Conservation (phyloP, 2,329 filamentous ascomycete species). For the Fonsecaea nubica region DNA sequence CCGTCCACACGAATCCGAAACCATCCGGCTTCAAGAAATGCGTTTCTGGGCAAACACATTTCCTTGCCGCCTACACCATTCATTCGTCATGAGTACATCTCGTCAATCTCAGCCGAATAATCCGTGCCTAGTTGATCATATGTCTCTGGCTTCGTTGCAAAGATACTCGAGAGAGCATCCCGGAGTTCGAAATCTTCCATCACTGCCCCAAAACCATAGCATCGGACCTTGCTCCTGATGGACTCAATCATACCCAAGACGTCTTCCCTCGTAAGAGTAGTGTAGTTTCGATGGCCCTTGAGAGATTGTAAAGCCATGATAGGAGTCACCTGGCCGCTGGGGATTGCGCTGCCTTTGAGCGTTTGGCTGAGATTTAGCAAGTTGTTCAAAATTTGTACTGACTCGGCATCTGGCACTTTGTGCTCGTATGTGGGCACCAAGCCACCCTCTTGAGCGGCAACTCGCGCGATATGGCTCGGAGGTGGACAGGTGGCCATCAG, state of each 20-base stretch:
- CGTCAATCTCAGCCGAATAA: conserved; percentile 37
- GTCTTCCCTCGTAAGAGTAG: conserved; percentile 70
- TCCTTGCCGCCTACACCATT: background rate
- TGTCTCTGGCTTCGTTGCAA: conserved; percentile 61
- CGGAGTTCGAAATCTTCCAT: conserved; percentile 70
- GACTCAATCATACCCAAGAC: conserved; percentile 75
- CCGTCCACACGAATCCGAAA: conserved; percentile 8
- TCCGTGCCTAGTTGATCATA: conserved; percentile 38
- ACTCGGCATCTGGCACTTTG: conserved; percentile 78
- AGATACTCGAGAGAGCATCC: conserved; percentile 76
- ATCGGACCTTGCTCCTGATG: conserved; percentile 79
- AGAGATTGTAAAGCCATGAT: conserved; percentile 94
- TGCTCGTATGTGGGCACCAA: conserved; percentile 63
- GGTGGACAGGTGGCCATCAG: conserved; percentile 93
- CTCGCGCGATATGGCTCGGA: conserved; percentile 63
- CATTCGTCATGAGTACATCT: conserved; percentile 37
- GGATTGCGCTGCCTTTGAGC: conserved; percentile 76
- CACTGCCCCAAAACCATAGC: conserved; percentile 82
- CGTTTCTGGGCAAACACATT: background rate
- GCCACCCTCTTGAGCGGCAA: conserved; percentile 48
- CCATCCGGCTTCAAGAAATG: background rate
- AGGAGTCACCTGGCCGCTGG: conserved; percentile 71
- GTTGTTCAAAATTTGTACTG: conserved; percentile 69
- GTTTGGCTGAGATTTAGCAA: conserved; percentile 83
- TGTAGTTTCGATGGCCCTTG: conserved; percentile 71